A percentile compares a stretch with the other conserved stretches of the same genome.
Evolutionary conservation across 2,329 filamentous ascomycete species (phyloP).

Genomic region (Monilinia polystroma): DNA sequence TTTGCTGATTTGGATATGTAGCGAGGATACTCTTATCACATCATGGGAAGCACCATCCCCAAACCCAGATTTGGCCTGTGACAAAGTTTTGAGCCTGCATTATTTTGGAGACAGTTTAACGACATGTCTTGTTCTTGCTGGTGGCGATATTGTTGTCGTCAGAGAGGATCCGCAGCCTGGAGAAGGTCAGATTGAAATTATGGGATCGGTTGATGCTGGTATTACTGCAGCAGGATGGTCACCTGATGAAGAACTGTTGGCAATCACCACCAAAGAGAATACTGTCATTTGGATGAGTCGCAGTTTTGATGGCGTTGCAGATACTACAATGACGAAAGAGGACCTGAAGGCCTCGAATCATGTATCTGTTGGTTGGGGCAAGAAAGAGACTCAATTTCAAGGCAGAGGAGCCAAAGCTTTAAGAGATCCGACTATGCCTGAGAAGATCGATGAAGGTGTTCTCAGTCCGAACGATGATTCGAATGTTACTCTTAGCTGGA

Average conservation of each 20-base stretch:
- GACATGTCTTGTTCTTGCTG: constrained; percentile 79
- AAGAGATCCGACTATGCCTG: constrained; percentile 90
- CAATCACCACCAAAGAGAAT: constrained; percentile 74
- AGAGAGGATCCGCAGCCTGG: constrained; percentile 65
- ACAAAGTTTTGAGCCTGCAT: constrained; percentile 76
- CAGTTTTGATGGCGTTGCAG: constrained; percentile 79
- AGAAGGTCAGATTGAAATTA: constrained; percentile 86
- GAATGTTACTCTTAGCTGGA: constrained; percentile 77
- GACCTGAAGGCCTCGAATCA: constrained; percentile 88
- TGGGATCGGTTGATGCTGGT: constrained; percentile 89
- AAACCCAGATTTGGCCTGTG: constrained; percentile 69
- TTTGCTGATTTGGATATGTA: constrained; percentile 39
- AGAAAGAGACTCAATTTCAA: constrained; percentile 97
- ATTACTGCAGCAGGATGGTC: constrained; percentile 91
- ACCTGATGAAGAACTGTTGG: constrained; percentile 87
- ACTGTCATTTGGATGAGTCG: constrained; percentile 91
- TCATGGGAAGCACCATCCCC: constrained; percentile 88
- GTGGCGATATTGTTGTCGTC: constrained; percentile 86
- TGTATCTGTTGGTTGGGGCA: constrained; percentile 97
- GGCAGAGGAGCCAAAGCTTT: constrained; percentile 84
- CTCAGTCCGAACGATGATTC: constrained; percentile 73
- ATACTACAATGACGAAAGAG: constrained; percentile 68
- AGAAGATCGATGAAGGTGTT: constrained; percentile 81
- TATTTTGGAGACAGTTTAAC: constrained; percentile 79
- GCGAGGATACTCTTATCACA: constrained; percentile 54